Evolutionary conservation across 202 grass and related monocot genomes (phyloP).

Genomic region (Zizania palustris): DNA sequence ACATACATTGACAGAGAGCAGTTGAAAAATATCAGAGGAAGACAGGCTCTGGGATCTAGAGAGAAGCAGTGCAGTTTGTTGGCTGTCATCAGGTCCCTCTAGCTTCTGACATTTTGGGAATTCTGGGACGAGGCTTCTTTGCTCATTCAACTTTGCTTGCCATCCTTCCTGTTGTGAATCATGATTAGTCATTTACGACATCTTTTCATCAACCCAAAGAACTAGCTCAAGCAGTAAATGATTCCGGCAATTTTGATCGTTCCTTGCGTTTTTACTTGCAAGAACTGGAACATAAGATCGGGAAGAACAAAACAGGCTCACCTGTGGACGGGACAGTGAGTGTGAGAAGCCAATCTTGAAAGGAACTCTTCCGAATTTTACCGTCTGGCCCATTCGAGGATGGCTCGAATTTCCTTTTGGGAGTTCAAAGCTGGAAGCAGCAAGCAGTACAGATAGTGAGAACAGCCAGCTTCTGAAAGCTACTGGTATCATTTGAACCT

Average conservation of each 20-base stretch:
- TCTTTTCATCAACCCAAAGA: neutral
- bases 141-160: slow-evolving; percentile 21
- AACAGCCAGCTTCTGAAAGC: neutral
- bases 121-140: slow-evolving; percentile 35
- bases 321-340: slow-evolving; percentile 25
- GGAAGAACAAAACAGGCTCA: slow-evolving; percentile 19
- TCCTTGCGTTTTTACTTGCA: neutral
- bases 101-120: slow-evolving; percentile 30
- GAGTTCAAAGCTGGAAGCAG: neutral
- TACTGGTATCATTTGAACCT: too few relatives aligned
- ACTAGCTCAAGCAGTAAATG: neutral
- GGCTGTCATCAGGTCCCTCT: slow-evolving; percentile 44
- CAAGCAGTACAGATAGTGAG: neutral
- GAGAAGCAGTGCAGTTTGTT: slow-evolving; percentile 45
- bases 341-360: slow-evolving; percentile 36
- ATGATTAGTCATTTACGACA: neutral
- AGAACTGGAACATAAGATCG: neutral
- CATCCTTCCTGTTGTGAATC: slow-evolving; percentile 36
- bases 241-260: neutral
- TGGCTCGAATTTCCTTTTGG: slow-evolving; percentile 11
- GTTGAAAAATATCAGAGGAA: slow-evolving; percentile 57
- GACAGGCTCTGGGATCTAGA: slow-evolving; percentile 58
- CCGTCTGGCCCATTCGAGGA: slow-evolving; percentile 41
- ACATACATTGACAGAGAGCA: slow-evolving; percentile 59
- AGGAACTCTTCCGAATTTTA: slow-evolving; percentile 42